phyloP scores from a whole-genome alignment of 2,329 filamentous ascomycete species.

The Hypoxylon rubiginosum region DNA sequence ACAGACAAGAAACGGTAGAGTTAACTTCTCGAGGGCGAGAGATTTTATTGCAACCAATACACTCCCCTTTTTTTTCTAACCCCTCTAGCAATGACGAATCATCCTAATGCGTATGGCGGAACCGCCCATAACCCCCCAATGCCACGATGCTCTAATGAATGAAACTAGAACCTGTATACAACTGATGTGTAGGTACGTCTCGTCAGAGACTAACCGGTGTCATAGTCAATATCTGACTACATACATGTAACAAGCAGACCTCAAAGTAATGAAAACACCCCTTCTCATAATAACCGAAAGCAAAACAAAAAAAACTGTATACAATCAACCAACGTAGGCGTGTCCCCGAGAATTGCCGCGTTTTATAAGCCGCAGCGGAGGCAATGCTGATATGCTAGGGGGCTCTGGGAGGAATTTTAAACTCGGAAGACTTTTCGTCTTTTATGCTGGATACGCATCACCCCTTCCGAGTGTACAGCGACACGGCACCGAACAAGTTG shows the following conservation, averaged over 20 bases:
- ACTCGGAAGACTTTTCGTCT: neutral
- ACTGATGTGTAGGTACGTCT: neutral
- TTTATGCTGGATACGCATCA: neutral
- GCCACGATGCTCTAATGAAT: neutral
- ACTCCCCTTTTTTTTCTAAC: neutral
- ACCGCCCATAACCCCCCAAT: neutral
- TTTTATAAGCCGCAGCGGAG: neutral
- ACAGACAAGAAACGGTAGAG: too few relatives aligned
- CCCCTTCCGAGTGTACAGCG: constrained; percentile 27
- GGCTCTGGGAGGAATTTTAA: neutral
- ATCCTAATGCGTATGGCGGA: neutral
- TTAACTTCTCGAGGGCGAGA: neutral
- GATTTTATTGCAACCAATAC: neutral
- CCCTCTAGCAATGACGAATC: neutral
- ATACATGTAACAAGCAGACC: neutral
- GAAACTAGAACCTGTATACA: neutral
- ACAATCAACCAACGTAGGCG: neutral
- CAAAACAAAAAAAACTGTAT: neutral
- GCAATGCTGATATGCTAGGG: neutral
- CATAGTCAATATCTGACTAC: neutral
- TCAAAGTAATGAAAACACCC: neutral
- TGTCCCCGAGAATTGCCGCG: too few relatives aligned
- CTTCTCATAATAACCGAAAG: neutral
- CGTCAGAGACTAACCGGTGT: neutral
- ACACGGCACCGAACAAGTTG: constrained; percentile 26